Evolutionary conservation across 495 filamentous ascomycete species (phyloP), one percentile per base, ranked within the genome.

Genomic region (Xylaria palmicola): DNA sequence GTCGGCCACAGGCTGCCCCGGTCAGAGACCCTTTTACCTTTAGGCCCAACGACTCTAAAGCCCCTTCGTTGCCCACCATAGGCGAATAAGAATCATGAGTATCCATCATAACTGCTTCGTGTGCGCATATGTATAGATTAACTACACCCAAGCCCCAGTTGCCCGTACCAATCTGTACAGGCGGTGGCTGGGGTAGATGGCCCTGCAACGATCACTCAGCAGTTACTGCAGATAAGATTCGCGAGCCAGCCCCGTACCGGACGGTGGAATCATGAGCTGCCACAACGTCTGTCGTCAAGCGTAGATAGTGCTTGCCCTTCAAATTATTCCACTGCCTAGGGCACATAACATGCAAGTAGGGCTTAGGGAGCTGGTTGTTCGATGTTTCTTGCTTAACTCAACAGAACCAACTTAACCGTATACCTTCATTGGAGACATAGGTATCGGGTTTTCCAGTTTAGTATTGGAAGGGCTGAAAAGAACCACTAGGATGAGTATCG

Each of bases 21-120:
- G 30, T 59, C 32, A 36, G 44, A 59, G 26, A 50, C 26, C 55
- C 36, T 50, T n/a, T 59, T 49, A 59, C 44, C 56, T 59, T 51
- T 7, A 26, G 43, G 27, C 20, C 43, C 32, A 36, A 26, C 30
- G 43, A 49, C 55, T 51, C 22, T 45, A 34, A n/a, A 45, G 41
- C 32, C 20, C 27, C 24, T 19, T 22, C 22, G 32, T 34, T 27
- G 13, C 27, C 45, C 43, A 58, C 30, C 22, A 22, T n/a, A 6
- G 45, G 8, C 9, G 26, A 41, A 40, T 39, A 29, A n/a, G n/a
- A n/a, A n/a, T n/a, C n/a, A n/a, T n/a, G 44, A 30, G 56, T 37
- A 34, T 24, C 36, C 12, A 7, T 17, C 44, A 43, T 27, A 13
- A 19, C 43, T n/a, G n/a, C 27, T 24, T 40, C 32, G 36, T 52